phyloP scores from a whole-genome alignment of 139 green algal species.

The Chlamydomonas eustigma region DNA sequence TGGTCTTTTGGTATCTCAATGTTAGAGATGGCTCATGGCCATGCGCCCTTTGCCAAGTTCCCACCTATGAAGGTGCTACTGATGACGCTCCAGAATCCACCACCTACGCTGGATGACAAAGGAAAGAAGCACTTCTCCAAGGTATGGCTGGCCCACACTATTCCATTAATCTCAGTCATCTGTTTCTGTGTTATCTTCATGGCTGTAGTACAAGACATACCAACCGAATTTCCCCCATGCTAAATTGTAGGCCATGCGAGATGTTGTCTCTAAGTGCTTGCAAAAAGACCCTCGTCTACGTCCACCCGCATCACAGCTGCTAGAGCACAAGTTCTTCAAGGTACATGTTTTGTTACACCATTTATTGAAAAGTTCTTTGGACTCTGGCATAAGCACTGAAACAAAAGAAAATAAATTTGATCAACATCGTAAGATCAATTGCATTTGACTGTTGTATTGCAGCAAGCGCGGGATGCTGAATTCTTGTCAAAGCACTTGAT shows the following conservation, averaged over 20 bases:
- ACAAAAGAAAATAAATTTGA: too few species aligned
- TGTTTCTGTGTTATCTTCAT: too few species aligned
- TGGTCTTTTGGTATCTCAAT: slow-evolving; percentile 99
- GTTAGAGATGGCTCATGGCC: slow-evolving; percentile 95
- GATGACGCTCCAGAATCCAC: slow-evolving; percentile 96
- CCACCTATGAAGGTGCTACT: slow-evolving; percentile 96
- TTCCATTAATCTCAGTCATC: too few species aligned
- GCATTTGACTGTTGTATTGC: too few species aligned
- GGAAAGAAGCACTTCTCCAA: slow-evolving; percentile 79
- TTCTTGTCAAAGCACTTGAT: slow-evolving; percentile 83
- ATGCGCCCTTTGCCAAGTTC: slow-evolving; percentile 98
- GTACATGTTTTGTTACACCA: too few species aligned
- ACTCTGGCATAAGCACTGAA: too few species aligned
- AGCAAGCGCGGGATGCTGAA: slow-evolving; percentile 57
- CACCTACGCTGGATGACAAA: slow-evolving; percentile 79
- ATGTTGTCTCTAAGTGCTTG: slow-evolving; percentile 83
- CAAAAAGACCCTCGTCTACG: slow-evolving; percentile 90
- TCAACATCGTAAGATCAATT: too few species aligned
- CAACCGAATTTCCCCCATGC: background rate
- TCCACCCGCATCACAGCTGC: slow-evolving; percentile 85
- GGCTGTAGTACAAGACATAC: too few species aligned
- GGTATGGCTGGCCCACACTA: slow-evolving; percentile 31
- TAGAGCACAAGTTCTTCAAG: slow-evolving; percentile 99
- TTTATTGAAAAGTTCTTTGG: too few species aligned
- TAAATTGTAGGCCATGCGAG: slow-evolving; percentile 10